Base-by-base conservation (phyloP, 192 early-diverging fungal species). In the Coemansia sp. region DNA sequence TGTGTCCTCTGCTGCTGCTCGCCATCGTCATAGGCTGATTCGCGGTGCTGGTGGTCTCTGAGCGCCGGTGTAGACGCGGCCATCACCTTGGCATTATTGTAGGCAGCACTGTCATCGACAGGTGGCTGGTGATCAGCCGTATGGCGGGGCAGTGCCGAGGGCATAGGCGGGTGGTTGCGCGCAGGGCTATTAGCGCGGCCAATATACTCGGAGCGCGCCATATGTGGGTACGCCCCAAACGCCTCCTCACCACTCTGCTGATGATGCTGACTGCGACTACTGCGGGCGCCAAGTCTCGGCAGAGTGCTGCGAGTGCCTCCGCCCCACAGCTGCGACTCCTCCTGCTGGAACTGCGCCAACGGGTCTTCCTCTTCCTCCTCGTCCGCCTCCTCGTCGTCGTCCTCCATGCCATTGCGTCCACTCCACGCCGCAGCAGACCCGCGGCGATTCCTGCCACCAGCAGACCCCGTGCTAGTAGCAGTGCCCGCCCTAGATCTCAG, bases 321-420 rank as follows among this genome's bases (percentile, higher is more conserved):
- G 51, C 82, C 82, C 82, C 82, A 84, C 41, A 68, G 60, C 71
- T 76, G 68, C 59, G 82, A 84, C 71, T 84, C 82, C 59, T 84
- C 82, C 49, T 78, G 74, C 63, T 84, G 82, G 61, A 84, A 84
- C 73, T 68, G 74, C 38, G 82, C 82, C 60, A 84, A 68, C 27
- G 82, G 82, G 34, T 84, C 82, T 3, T 83, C 81, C 24, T 62
- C 63, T 6, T 55, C 65, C 5, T 64, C 34, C 20, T 64, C 27
- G 4, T 8, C 31, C 7, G 3, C 31, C 13, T 8, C 55, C 33
- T 13, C 40, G 2, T 63, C 63, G 0, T 65, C 71, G 29, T 63
- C 51, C 24, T 51, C 54, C 43, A 72, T 9, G 18, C 60, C 71
- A 36, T 60, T 60, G 31, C 11, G 71, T 15, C 46, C 47, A 49